Percentiles rank a stretch among this genome's conserved stretches.
These are phyloP conservation scores for Bruguiera gymnorhiza DNA, from an alignment of 345 rosid genomes.

Conservation along the genomic window DNA sequence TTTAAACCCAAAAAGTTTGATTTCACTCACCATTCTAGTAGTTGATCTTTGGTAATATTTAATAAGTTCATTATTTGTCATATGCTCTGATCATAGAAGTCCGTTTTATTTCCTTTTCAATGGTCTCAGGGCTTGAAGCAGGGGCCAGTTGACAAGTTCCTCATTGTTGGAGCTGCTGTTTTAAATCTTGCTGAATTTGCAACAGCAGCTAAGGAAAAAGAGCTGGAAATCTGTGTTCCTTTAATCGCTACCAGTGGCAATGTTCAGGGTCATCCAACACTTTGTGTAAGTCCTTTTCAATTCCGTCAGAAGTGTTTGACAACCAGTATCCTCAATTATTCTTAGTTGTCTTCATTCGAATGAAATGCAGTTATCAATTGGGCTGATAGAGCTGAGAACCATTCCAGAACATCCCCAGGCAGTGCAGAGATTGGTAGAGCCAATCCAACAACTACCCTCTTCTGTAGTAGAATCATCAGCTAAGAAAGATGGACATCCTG, in stretches of 20 bases:
- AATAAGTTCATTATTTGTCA: not conserved
- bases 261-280: slow-evolving; percentile 44
- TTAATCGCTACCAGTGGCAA: slow-evolving; percentile 33
- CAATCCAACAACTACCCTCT: slow-evolving; percentile 29
- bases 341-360: slow-evolving; percentile 17
- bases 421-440: slow-evolving; percentile 30
- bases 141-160: slow-evolving; percentile 51
- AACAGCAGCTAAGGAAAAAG: slow-evolving; percentile 42
- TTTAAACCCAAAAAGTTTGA: too few species aligned
- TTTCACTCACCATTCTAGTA: too few species aligned
- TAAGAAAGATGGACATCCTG: slow-evolving; percentile 42
- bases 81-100: not conserved
- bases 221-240: slow-evolving; percentile 54
- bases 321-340: not conserved
- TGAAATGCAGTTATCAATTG: slow-evolving; percentile 43
- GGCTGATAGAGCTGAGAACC: slow-evolving; percentile 27
- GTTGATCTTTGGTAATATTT: too few species aligned
- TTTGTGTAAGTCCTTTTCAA: slow-evolving; percentile 22
- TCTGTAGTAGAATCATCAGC: slow-evolving; percentile 22
- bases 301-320: not conserved
- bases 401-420: slow-evolving; percentile 29
- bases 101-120: not conserved
- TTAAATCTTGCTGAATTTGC: slow-evolving; percentile 73
- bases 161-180: slow-evolving; percentile 47
- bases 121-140: slow-evolving; percentile 40